These are phyloP conservation scores for Thermochaetoides dissita DNA, from an alignment of 2,329 filamentous ascomycete genomes.

Conservation along the genomic window DNA sequence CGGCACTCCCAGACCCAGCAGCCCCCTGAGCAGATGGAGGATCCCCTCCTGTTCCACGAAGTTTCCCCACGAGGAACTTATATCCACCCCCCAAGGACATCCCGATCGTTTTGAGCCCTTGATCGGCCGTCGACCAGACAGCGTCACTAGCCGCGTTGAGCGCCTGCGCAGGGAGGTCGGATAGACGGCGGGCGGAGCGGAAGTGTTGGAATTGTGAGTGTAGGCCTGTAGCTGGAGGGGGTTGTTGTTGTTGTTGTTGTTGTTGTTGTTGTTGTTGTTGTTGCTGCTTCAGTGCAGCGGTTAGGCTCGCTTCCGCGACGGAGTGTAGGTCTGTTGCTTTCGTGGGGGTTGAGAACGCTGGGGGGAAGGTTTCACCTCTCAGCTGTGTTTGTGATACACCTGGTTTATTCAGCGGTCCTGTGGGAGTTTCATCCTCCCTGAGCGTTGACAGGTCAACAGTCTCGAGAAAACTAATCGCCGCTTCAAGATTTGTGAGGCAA, in stretches of 20 bases:
- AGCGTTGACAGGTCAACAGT: conserved; percentile 88
- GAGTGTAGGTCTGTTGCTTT: conserved; percentile 20
- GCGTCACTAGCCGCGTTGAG: conserved; percentile 74
- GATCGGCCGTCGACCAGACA: conserved; percentile 76
- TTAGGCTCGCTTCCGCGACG: conserved; percentile 17
- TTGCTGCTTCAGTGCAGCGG: conserved; percentile 8
- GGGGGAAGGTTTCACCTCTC: conserved; percentile 41
- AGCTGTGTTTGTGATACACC: conserved; percentile 32
- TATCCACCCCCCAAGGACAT: conserved; percentile 84
- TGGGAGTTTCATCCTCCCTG: conserved; percentile 61
- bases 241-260: conserved; percentile 17
- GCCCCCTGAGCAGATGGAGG: conserved; percentile 25
- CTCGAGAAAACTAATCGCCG: conserved; percentile 84
- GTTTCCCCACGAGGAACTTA: conserved; percentile 78
- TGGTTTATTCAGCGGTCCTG: conserved; percentile 46
- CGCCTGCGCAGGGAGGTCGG: conserved; percentile 69
- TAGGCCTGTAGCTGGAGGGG: conserved; percentile 28
- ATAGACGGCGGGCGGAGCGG: conserved; percentile 58
- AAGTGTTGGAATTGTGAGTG: conserved; percentile 26
- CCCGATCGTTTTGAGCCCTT: conserved; percentile 82
- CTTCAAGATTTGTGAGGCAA: conserved; percentile 90
- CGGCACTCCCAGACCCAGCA: neutral
- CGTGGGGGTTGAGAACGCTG: conserved; percentile 32
- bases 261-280: conserved; percentile 16
- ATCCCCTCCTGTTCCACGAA: conserved; percentile 52